phyloP scores from a whole-genome alignment of 305 asterid species.

The Fraxinus paxiana region DNA sequence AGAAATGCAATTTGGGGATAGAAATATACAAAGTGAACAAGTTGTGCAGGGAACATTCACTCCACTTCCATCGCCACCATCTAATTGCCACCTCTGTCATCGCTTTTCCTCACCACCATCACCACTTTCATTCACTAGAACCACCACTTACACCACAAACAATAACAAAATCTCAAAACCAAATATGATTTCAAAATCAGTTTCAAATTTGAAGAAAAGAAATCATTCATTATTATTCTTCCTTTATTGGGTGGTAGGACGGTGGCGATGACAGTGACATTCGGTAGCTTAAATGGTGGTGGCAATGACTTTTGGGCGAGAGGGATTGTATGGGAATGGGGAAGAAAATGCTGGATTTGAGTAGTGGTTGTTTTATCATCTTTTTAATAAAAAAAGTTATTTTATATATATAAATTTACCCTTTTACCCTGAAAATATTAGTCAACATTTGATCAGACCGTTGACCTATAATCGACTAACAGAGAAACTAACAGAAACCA shows the following conservation, averaged over 20 bases:
- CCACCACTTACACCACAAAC: neutral
- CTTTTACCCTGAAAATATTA: too few relatives aligned
- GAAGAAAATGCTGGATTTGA: too few relatives aligned
- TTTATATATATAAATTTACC: neutral
- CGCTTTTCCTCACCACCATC: neutral
- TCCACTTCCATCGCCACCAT: too few relatives aligned
- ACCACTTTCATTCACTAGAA: neutral
- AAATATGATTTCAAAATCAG: neutral
- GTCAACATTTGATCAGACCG: neutral
- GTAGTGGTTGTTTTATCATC: neutral
- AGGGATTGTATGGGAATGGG: neutral
- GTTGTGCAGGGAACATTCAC: neutral
- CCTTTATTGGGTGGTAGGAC: neutral
- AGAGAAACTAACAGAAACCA: neutral
- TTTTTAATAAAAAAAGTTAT: too few relatives aligned
- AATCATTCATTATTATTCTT: too few relatives aligned
- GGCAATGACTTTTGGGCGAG: neutral
- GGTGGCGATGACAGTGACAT: too few relatives aligned
- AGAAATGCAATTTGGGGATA: neutral
- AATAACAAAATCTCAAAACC: neutral
- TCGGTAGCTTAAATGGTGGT: neutral
- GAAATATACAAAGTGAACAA: neutral
- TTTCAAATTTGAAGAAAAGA: too few relatives aligned
- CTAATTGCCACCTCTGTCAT: neutral
- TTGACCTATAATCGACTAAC: neutral